phyloP scores from a whole-genome alignment of 176 grass and related monocot genomes.

The Canna indica region DNA sequence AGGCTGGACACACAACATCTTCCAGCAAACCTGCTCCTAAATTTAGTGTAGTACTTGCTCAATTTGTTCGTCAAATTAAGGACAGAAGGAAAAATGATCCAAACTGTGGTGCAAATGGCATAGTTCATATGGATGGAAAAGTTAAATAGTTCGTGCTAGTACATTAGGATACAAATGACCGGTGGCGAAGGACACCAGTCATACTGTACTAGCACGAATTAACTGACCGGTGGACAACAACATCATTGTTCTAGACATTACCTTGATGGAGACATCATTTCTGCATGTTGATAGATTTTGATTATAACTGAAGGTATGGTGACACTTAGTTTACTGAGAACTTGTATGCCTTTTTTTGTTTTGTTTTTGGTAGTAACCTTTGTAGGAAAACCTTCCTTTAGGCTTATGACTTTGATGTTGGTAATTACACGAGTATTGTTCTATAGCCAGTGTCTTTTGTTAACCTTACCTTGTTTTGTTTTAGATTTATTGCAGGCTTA shows the following conservation, averaged over 20 bases:
- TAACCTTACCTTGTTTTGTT: background rate
- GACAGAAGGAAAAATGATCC: background rate
- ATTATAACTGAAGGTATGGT: background rate
- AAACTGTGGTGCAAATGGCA: background rate
- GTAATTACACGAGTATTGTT: no score
- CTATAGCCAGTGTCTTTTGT: background rate
- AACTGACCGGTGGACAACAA: no score
- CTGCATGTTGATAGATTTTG: background rate
- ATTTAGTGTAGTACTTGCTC: constrained; percentile 4
- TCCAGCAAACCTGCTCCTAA: background rate
- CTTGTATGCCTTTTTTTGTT: background rate
- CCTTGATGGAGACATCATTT: background rate
- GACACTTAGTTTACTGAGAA: background rate
- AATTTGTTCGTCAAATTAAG: constrained; percentile 2
- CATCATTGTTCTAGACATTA: no score
- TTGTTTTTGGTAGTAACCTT: background rate
- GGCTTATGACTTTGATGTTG: background rate
- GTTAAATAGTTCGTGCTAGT: background rate
- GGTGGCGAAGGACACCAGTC: no score
- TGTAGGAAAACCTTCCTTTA: background rate
- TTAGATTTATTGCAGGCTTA: background rate
- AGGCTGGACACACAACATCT: background rate
- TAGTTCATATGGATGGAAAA: background rate
- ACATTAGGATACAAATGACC: background rate
- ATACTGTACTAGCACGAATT: no score